Evolutionary conservation across 129 eudicot species (phyloP).

Genomic region (Oenanthe sinensis): DNA sequence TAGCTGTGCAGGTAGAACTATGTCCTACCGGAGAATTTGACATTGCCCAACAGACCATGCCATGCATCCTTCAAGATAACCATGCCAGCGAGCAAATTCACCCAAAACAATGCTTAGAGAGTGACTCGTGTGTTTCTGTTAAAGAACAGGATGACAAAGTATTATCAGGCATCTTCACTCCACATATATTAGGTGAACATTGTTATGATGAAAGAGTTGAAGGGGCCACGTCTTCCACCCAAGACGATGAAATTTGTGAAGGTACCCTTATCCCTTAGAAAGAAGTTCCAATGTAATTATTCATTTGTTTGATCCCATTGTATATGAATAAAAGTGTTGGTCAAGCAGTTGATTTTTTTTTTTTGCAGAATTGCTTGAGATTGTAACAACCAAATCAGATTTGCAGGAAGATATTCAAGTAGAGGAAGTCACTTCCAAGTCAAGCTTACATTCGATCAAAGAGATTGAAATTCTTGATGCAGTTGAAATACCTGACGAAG

Average conservation of each 20-base stretch:
- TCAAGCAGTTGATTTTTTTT: slow-evolving; percentile 13
- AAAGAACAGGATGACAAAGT: slow-evolving; percentile 25
- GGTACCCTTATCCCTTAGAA: slow-evolving; percentile 28
- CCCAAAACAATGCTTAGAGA: slow-evolving; percentile 19
- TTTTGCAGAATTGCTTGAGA: slow-evolving; percentile 29
- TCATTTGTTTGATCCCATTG: background rate
- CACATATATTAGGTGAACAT: slow-evolving; percentile 15
- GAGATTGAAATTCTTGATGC: slow-evolving; percentile 16
- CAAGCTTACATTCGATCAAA: slow-evolving; percentile 11
- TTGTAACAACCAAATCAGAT: slow-evolving; percentile 18
- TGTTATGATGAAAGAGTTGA: slow-evolving; percentile 17
- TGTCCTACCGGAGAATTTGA: slow-evolving; percentile 13
- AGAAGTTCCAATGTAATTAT: background rate
- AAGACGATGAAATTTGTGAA: slow-evolving; percentile 22
- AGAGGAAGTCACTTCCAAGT: slow-evolving; percentile 24
- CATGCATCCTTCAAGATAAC: background rate
- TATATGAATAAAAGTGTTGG: slow-evolving; percentile 6
- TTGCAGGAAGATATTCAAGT: slow-evolving; percentile 23
- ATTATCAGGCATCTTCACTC: slow-evolving; percentile 9
- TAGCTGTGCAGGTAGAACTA: slow-evolving; percentile 16
- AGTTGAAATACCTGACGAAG: slow-evolving; percentile 27
- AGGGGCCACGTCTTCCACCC: slow-evolving; percentile 18
- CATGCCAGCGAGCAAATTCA: background rate
- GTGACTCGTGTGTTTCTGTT: slow-evolving; percentile 15
- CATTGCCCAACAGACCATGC: background rate